Base-by-base conservation (phyloP, 495 filamentous ascomycete species). In the Pyrenula massariospora region DNA sequence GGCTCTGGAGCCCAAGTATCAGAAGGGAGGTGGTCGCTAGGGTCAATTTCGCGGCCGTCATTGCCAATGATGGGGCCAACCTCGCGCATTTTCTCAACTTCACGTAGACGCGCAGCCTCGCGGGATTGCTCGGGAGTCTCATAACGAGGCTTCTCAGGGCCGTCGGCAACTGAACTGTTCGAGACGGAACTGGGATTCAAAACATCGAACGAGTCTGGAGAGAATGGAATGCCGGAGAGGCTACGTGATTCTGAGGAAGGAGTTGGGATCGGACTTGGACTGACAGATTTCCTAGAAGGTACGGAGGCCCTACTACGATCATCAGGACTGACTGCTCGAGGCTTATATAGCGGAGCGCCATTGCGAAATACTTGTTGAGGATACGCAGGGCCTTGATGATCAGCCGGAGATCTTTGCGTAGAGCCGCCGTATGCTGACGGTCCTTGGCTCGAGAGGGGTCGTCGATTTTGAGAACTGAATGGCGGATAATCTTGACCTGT, bases 1-100 rank as follows among this genome's bases (percentile, higher is more conserved):
- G 92, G 92, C 65, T 97, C 91, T 0, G 93, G 93, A 0, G 93
- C 93, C 87, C 91, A 97, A 2, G 84, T 88, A 42, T 91, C 86
- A 50, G 88, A 81, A 0, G 92, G 93, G 0, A 98, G 81, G 65
- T 96, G 89, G 67, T 98, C 93, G 1, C 87, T 91, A 0, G 89
- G 92, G 65, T 97, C 93, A 57, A 97, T 83, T 56, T 91, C 85
- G 25, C 88, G 79, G 12, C 93, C 94, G 67, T 93, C 84, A 56
- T 87, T 83, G 0, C 85, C 88, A 55, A 89, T 85, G 54, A 96
- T 91, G 8, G 76, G 77, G 2, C 69, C 72, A n/a, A 68, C 63
- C 31, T 71, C 69, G 12, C 70, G 65, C 21, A 61, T 53, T 19
- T 68, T 56, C 55, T 72, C 70, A 5, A 63, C 56, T 53, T 78